Conservation (phyloP, 345 rosid genomes). For the Aethionema arabicum region DNA sequence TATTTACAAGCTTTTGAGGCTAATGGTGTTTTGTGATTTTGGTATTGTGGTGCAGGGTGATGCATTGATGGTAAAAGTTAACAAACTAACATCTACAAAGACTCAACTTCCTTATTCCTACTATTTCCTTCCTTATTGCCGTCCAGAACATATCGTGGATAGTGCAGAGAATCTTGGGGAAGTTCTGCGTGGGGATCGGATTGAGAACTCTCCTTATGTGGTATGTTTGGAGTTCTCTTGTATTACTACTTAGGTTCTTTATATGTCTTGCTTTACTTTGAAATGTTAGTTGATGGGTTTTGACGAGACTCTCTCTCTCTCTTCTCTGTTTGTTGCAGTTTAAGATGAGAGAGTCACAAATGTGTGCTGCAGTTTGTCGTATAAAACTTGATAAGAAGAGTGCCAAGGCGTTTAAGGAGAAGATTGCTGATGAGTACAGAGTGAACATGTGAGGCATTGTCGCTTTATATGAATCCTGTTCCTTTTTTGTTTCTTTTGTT, state of each 20-base stretch:
- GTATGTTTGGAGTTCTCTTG: constrained; percentile 37
- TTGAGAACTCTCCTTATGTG: constrained; percentile 71
- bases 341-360: constrained; percentile 66
- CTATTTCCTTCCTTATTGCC: constrained; percentile 62
- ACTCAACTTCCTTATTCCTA: too few species aligned
- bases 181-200: constrained; percentile 81
- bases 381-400: constrained; percentile 44
- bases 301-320: constrained; percentile 6
- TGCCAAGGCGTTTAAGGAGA: constrained; percentile 62
- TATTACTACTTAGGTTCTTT: neutral
- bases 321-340: constrained; percentile 45
- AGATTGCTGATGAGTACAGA: constrained; percentile 68
- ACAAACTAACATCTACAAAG: constrained; percentile 40
- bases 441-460: constrained; percentile 58
- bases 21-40: neutral
- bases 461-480: neutral
- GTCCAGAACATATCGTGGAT: constrained; percentile 55
- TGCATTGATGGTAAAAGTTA: constrained; percentile 71
- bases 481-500: too few species aligned
- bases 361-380: constrained; percentile 57
- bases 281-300: constrained; percentile 5
- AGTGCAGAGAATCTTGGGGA: constrained; percentile 85
- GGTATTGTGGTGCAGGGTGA: constrained; percentile 46
- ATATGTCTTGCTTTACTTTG: neutral
- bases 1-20: too few species aligned